Conservation (phyloP, 352 stramenopile genomes). For the Phytophthora rubi region DNA sequence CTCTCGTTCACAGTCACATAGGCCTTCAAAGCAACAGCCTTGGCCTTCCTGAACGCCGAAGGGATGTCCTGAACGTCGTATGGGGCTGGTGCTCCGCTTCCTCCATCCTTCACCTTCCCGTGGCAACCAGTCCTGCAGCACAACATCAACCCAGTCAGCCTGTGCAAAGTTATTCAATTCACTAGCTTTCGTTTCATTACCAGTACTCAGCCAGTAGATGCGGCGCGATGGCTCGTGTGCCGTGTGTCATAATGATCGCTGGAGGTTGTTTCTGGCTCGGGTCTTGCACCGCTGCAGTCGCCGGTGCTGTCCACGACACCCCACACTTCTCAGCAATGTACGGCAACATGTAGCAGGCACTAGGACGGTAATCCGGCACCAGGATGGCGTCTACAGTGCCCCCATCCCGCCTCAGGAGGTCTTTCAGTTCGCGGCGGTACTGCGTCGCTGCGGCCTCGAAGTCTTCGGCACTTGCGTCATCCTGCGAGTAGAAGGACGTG, state of each 20-base stretch:
- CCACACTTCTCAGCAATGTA: conserved; percentile 72
- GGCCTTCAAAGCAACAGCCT: conserved; percentile 58
- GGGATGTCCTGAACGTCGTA: conserved; percentile 73
- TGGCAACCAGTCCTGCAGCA: conserved; percentile 49
- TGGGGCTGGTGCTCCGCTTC: conserved; percentile 51
- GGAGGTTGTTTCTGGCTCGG: conserved; percentile 41
- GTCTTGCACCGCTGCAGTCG: conserved; percentile 19
- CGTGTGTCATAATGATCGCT: conserved; percentile 76
- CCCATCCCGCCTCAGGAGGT: conserved; percentile 52
- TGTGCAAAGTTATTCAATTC: background rate
- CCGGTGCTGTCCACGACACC: conserved; percentile 21
- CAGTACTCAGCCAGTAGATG: conserved; percentile 81
- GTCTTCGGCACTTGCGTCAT: conserved; percentile 51
- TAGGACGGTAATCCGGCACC: conserved; percentile 73
- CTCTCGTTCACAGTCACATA: conserved; percentile 65
- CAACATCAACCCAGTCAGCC: conserved; percentile 6
- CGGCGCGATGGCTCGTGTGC: conserved; percentile 72
- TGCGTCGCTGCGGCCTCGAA: conserved; percentile 37
- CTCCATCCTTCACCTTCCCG: conserved; percentile 48
- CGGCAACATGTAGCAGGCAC: conserved; percentile 75
- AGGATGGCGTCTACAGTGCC: conserved; percentile 61
- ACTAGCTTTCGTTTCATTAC: conserved; percentile 26
- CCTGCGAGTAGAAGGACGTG: conserved; percentile 31
- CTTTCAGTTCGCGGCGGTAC: conserved; percentile 68
- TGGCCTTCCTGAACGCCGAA: conserved; percentile 57